A percentile compares a stretch with the other conserved stretches of the same genome.
Conservation (phyloP, 1,284 basidiomycete species). For the Sanguinoderma infundibulare region DNA sequence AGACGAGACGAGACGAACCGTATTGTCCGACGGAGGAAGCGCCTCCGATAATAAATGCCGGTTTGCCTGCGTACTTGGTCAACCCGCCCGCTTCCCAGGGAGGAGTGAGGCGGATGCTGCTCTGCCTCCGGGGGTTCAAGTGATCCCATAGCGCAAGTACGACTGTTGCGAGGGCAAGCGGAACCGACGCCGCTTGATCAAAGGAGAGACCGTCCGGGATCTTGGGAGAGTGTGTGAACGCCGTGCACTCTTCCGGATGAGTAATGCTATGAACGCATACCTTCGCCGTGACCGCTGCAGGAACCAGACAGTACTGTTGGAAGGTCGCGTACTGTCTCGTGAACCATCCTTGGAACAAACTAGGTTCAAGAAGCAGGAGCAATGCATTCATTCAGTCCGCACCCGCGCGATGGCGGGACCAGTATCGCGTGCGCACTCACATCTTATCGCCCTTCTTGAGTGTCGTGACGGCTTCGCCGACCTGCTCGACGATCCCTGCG, state of each 20-base stretch:
- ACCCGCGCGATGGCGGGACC: too few species aligned
- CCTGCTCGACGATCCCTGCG: conserved; percentile 56
- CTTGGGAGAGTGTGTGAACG: too few species aligned
- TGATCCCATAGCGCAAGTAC: conserved; percentile 33
- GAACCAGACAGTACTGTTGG: conserved; percentile 39
- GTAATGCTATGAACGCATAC: conserved; percentile 17
- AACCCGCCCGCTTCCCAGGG: conserved; percentile 36
- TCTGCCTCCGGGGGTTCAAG: conserved; percentile 2
- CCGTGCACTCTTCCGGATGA: too few species aligned
- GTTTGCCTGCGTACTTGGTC: conserved; percentile 41
- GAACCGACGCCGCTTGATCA: conserved; percentile 38
- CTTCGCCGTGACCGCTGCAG: conserved; percentile 35
- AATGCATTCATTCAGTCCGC: too few species aligned
- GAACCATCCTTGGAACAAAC: conserved; percentile 32
- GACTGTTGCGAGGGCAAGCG: conserved; percentile 34
- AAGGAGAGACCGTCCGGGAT: conserved; percentile 35
- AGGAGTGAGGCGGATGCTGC: conserved; percentile 26
- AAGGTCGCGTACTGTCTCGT: conserved; percentile 30
- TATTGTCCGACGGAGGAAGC: conserved; percentile 48
- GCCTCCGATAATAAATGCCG: conserved; percentile 49
- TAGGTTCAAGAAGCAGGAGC: conserved; percentile 17
- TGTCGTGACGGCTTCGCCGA: conserved; percentile 55
- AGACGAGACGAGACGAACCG: conserved; percentile 26
- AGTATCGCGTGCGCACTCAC: too few species aligned
- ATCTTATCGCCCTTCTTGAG: conserved; percentile 55